Evolutionary conservation across 768 basidiomycete genomes (phyloP).

Genomic region (Leccinum olivaceopallidum): DNA sequence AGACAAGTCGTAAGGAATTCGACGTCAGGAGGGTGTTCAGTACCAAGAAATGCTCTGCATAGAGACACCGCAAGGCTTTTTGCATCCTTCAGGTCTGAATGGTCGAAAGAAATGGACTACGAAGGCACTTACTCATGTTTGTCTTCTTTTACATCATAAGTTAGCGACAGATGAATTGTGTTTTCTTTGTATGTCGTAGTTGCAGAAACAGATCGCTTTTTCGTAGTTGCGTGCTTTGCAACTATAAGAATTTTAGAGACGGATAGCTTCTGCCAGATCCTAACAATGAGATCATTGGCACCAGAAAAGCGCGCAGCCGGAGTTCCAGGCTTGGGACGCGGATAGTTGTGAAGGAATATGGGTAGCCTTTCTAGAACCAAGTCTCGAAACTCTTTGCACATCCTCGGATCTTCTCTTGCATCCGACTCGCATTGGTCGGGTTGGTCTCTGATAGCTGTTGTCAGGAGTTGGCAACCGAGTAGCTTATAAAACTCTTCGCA

Average conservation of each 20-base stretch:
- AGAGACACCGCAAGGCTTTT: constrained; percentile 77
- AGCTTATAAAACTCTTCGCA: too few species aligned
- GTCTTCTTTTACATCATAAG: constrained; percentile 66
- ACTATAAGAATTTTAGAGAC: constrained; percentile 59
- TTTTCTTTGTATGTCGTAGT: constrained; percentile 52
- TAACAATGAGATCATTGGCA: constrained; percentile 55
- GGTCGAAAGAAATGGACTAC: neutral
- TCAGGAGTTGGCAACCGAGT: too few species aligned
- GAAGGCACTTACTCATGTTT: constrained; percentile 72
- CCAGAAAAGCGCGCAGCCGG: constrained; percentile 57
- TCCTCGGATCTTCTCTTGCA: too few species aligned
- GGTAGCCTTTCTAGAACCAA: too few species aligned
- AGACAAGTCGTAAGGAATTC: constrained; percentile 88
- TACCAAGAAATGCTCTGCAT: constrained; percentile 72
- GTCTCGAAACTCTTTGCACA: too few species aligned
- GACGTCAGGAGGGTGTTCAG: constrained; percentile 78
- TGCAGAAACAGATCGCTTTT: constrained; percentile 66
- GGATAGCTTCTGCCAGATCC: constrained; percentile 57
- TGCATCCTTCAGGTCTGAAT: neutral
- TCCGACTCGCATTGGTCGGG: too few species aligned
- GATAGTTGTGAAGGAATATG: too few species aligned
- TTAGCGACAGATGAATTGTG: constrained; percentile 70
- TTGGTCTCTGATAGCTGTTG: too few species aligned
- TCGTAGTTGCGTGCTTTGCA: constrained; percentile 43
- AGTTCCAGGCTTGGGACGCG: constrained; percentile 35